Evolutionary conservation across 371 early-diverging fungal genomes (phyloP).

Genomic region (Syncephalis plumigaleata): DNA sequence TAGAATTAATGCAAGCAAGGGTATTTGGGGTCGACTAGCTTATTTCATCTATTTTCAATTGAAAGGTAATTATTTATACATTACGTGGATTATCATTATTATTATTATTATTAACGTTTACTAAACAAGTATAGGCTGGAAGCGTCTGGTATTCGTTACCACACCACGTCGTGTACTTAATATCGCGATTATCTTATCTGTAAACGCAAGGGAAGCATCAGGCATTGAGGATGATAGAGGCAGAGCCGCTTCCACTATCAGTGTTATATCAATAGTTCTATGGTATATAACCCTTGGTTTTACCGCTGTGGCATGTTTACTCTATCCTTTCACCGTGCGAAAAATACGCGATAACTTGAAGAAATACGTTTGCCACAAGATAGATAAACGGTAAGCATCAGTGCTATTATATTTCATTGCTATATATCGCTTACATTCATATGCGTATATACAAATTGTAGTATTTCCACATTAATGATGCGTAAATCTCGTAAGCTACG

Average conservation of each 20-base stretch:
- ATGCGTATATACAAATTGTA: too few species aligned
- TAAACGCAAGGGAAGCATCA: too few species aligned
- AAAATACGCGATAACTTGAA: conserved; percentile 74
- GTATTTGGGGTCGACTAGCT: conserved; percentile 41
- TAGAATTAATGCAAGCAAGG: conserved; percentile 45
- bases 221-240: too few species aligned
- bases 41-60: conserved; percentile 76
- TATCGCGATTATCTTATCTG: not conserved
- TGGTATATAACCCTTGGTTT: conserved; percentile 33
- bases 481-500: conserved; percentile 3
- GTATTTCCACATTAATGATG: conserved; percentile 4
- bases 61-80: conserved; percentile 33
- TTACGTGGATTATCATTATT: not conserved
- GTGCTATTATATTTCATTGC: too few species aligned
- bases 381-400: conserved; percentile 50
- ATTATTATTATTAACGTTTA: not conserved
- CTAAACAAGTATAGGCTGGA: conserved; percentile 59
- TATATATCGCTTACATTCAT: too few species aligned
- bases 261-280: conserved; percentile 48
- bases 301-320: conserved; percentile 34
- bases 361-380: conserved; percentile 77
- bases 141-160: conserved; percentile 64
- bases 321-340: conserved; percentile 60
- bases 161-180: conserved; percentile 63
- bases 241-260: too few species aligned